Evolutionary conservation across 2,329 filamentous ascomycete species (phyloP).

Genomic region (Aspergillus carbonarius): DNA sequence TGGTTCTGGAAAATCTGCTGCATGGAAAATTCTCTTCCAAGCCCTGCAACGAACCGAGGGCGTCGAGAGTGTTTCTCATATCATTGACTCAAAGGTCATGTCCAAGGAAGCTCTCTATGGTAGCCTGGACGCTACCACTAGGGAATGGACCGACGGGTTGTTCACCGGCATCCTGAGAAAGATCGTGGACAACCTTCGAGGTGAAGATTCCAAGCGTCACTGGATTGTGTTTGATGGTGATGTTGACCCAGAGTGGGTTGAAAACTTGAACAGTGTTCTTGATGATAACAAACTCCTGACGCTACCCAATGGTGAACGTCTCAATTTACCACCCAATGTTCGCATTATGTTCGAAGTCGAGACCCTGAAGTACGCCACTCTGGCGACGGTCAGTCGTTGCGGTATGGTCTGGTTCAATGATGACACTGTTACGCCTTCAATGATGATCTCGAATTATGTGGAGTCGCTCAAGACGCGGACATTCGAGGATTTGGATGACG

Average conservation of each 20-base stretch:
- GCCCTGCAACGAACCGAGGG: constrained; percentile 88
- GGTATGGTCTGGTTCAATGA: constrained; percentile 99
- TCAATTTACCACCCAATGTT: constrained; percentile 90
- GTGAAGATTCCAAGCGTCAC: constrained; percentile 93
- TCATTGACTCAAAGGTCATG: constrained; percentile 99
- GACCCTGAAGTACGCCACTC: constrained; percentile 92
- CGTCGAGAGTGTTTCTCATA: constrained; percentile 90
- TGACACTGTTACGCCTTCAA: constrained; percentile 86
- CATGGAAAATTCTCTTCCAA: constrained; percentile 89
- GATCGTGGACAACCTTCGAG: constrained; percentile 97
- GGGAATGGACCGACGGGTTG: constrained; percentile 97
- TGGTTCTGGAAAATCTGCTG: constrained; percentile 92
- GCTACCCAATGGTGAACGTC: constrained; percentile 93
- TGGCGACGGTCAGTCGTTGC: constrained; percentile 98
- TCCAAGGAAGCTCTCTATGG: constrained; percentile 97
- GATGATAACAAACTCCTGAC: constrained; percentile 99
- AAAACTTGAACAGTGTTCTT: constrained; percentile 98
- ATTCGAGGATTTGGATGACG: constrained; percentile 95
- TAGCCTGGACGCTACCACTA: constrained; percentile 90
- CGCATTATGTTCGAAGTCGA: constrained; percentile 99
- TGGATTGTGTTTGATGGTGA: constrained; percentile 99
- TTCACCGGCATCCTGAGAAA: constrained; percentile 98
- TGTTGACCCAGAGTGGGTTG: constrained; percentile 98
- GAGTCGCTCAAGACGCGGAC: constrained; percentile 76
- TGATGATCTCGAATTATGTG: constrained; percentile 92